Base-by-base conservation (phyloP, 257 asterid species). In the Cruciata laevipes region DNA sequence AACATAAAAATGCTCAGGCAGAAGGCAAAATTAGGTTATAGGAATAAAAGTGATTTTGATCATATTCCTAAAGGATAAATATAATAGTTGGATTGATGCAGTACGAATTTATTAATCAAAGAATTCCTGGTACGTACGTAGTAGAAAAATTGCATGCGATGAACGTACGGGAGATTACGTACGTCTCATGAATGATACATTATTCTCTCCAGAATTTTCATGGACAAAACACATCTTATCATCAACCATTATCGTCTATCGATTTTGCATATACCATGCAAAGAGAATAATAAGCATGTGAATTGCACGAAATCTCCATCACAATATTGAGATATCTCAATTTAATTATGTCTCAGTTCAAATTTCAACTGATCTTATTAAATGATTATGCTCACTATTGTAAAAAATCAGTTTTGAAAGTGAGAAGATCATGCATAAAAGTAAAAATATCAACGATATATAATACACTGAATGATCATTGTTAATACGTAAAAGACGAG, bases 51-150 rank as follows among this genome's bases (percentile, higher is more conserved):
- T 53, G 61, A 52, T 71, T 71, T 62, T 47, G 47, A 61, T 61
- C 56, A 35, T 61, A 62, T 71, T 38, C 64, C 51, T 7, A 30
- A 57, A 33, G 47, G 13, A 38, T 7, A 7, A 3, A 16, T 3
- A 8, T 12, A 0, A 18, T 3, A n/a, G n/a, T 53, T 10, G 60
- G 60, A 18, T 53, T n/a, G 60, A 20, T 53, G 60, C 27, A 53
- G n/a, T n/a, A n/a, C n/a, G n/a, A n/a, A n/a, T n/a, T n/a, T 51
- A 51, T 4, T 17, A 47, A 16, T 7, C 20, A 53, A 53, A 24
- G 14, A 52, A 31, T 69, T 60, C 73, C 68, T 69, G 32, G 73
- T n/a, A n/a, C n/a, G n/a, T n/a, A n/a, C n/a, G n/a, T 23, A 31
- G 47, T 3, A 20, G 60, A 47, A 47, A 47, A 47, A 47, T 47